Conservation (phyloP, 176 grass and related monocot species). For the Miscanthus lutarioriparius region DNA sequence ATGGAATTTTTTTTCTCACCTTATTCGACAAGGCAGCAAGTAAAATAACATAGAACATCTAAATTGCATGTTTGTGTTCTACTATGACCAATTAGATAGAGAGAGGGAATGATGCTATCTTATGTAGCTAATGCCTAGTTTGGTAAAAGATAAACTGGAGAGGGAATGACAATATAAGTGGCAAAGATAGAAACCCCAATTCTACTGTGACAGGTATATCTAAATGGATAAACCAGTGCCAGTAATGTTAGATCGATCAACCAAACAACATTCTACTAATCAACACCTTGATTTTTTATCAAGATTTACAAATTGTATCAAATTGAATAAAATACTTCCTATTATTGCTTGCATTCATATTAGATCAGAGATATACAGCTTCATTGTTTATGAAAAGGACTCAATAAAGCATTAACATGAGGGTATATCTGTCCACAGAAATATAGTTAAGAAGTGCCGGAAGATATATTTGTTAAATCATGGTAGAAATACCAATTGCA, state of each 20-base stretch:
- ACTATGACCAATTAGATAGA: background rate
- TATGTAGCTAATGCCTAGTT: background rate
- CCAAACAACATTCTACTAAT: background rate
- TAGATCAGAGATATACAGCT: background rate
- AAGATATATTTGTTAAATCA: constrained; percentile 9
- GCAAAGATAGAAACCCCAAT: background rate
- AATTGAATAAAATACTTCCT: constrained; percentile 26
- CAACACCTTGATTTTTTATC: background rate
- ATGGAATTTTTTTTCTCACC: background rate
- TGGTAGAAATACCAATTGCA: constrained; percentile 71
- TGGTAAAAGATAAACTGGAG: background rate
- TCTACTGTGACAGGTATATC: background rate
- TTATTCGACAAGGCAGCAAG: background rate
- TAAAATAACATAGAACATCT: constrained; percentile 25
- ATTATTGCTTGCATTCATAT: background rate
- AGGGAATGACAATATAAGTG: background rate
- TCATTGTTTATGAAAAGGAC: background rate
- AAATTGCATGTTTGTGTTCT: background rate
- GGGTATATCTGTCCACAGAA: constrained; percentile 9
- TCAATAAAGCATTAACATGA: background rate
- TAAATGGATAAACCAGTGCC: background rate
- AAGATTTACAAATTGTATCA: background rate
- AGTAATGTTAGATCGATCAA: background rate
- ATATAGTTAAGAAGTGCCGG: background rate
- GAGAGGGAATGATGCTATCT: background rate